Evolutionary conservation across 495 filamentous ascomycete genomes (phyloP).

Genomic region (Aspergillus mulundensis): DNA sequence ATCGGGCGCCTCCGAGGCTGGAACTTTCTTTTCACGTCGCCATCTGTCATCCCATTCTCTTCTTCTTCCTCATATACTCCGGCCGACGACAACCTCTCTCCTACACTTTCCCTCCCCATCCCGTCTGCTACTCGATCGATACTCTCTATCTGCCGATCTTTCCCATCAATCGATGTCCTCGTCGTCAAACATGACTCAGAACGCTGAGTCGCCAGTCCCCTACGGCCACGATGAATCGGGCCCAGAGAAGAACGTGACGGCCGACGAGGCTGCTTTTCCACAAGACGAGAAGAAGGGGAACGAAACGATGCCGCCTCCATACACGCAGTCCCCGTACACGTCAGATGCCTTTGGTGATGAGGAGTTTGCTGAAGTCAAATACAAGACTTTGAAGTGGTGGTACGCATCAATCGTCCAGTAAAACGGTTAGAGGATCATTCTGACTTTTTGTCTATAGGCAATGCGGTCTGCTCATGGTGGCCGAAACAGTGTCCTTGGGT

Average conservation of each 20-base stretch:
- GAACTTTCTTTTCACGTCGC: background rate
- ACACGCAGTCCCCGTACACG: conserved; percentile 16
- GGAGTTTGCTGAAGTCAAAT: conserved; percentile 37
- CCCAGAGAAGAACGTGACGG: conserved; percentile 6
- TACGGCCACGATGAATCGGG: conserved; percentile 12
- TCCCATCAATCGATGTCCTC: background rate
- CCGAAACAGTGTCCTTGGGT: conserved; percentile 71
- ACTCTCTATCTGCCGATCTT: background rate
- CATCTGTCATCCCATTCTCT: background rate
- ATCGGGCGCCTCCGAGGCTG: background rate
- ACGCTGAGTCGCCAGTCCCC: conserved; percentile 9
- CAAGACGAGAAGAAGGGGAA: conserved; percentile 21
- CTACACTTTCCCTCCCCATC: background rate
- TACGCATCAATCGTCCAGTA: conserved; percentile 13
- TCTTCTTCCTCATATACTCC: background rate
- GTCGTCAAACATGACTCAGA: conserved; percentile 10
- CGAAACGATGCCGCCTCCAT: conserved; percentile 7
- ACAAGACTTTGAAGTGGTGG: conserved; percentile 43
- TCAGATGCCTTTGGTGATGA: conserved; percentile 42
- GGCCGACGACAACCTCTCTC: background rate
- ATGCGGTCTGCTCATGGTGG: conserved; percentile 57
- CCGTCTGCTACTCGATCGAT: background rate
- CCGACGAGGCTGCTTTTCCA: conserved; percentile 7
- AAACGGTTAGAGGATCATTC: background rate
- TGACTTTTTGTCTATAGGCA: conserved; percentile 25